Conservation (phyloP, 2,329 filamentous ascomycete species). For the Phyllosticta citribraziliensis region DNA sequence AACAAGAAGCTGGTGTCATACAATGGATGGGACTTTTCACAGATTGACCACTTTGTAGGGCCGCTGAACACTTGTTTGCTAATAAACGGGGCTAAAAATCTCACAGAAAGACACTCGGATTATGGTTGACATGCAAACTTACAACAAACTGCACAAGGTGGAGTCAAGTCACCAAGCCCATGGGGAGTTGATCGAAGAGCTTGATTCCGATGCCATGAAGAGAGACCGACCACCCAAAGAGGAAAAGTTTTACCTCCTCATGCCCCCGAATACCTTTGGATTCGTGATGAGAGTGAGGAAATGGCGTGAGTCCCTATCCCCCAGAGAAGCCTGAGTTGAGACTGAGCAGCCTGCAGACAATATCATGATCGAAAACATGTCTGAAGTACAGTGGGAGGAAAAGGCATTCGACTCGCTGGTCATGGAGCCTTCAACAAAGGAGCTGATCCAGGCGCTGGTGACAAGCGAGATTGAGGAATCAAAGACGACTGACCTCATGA, state of each 20-base stretch:
- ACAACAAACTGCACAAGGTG: neutral
- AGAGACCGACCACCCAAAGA: neutral
- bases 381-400: slow-evolving; percentile 21
- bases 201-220: neutral
- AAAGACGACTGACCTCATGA: slow-evolving; percentile 19
- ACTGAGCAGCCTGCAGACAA: slow-evolving; percentile 11
- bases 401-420: slow-evolving; percentile 21
- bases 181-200: neutral
- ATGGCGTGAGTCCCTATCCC: neutral
- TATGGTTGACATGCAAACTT: neutral
- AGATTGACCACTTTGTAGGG: neutral
- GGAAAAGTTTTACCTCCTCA: neutral
- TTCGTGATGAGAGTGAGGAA: neutral
- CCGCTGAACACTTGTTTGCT: neutral
- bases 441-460: slow-evolving; percentile 20
- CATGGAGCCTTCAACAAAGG: slow-evolving; percentile 20
- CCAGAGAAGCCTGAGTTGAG: neutral
- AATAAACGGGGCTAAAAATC: no score
- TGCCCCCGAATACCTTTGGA: neutral
- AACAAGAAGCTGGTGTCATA: neutral
- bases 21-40: neutral
- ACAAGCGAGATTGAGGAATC: slow-evolving; percentile 15
- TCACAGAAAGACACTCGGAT: neutral
- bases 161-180: neutral
- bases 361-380: slow-evolving; percentile 16